A percentile compares a stretch with the other conserved stretches of the same genome.
Evolutionary conservation across 768 basidiomycete genomes (phyloP).

Genomic region (Panaeolus cyanescens): DNA sequence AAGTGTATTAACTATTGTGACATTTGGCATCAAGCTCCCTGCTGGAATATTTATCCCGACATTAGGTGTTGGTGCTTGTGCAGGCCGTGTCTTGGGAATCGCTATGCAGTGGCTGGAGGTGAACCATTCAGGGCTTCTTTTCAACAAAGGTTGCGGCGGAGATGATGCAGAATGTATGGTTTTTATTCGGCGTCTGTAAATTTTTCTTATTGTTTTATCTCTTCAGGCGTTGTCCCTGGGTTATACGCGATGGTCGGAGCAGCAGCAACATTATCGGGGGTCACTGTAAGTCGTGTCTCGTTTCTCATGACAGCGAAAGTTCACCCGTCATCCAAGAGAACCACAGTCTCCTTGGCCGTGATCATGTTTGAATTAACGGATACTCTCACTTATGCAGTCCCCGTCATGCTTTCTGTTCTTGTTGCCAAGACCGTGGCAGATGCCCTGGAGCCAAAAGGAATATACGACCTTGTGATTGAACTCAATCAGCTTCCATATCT

Average conservation of each 20-base stretch:
- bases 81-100: conserved; percentile 86
- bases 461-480: conserved; percentile 97
- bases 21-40: conserved; percentile 90
- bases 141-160: conserved; percentile 70
- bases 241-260: conserved; percentile 97
- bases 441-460: conserved; percentile 87
- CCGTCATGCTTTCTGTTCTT: conserved; percentile 85
- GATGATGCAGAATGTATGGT: conserved; percentile 59
- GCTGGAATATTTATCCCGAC: conserved; percentile 98
- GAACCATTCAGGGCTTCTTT: conserved; percentile 52
- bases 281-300: conserved; percentile 61
- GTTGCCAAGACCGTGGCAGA: conserved; percentile 92
- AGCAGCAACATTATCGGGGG: conserved; percentile 92
- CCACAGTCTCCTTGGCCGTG: conserved; percentile 92
- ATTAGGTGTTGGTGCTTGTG: conserved; percentile 92
- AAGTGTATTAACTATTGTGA: conserved; percentile 77
- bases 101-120: conserved; percentile 75
- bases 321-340: conserved; percentile 48
- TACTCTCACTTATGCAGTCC: conserved; percentile 88
- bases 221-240: conserved; percentile 73
- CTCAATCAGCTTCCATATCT: conserved; percentile 90
- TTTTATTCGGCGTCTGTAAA: neutral
- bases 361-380: conserved; percentile 96
- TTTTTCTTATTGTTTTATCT: neutral
- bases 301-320: neutral